A percentile compares a stretch with the other conserved stretches of the same genome.
These are phyloP conservation scores for Calonectria pseudoturangicola DNA, from an alignment of 2,329 filamentous ascomycete genomes.

Conservation along the genomic window DNA sequence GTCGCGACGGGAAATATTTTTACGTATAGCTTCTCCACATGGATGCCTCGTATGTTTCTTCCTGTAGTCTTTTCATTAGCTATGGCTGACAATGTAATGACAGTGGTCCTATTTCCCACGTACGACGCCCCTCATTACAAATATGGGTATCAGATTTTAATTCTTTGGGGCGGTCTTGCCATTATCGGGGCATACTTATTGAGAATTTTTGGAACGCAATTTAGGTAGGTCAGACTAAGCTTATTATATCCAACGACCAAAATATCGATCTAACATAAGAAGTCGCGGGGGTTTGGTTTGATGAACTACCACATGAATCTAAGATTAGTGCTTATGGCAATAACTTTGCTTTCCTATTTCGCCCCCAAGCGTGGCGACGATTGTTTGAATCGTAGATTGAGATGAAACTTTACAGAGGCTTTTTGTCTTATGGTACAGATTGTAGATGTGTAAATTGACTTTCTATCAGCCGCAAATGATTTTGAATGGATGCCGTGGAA, in stretches of 20 bases:
- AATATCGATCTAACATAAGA: background rate
- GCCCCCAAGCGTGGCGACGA: too few species aligned
- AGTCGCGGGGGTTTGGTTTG: too few species aligned
- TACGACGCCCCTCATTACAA: slow-evolving; percentile 60
- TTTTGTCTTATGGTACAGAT: too few species aligned
- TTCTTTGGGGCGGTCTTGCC: slow-evolving; percentile 57
- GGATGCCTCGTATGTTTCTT: slow-evolving; percentile 27
- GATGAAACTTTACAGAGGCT: too few species aligned
- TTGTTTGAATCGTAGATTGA: too few species aligned
- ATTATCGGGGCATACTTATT: slow-evolving; percentile 45
- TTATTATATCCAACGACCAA: too few species aligned
- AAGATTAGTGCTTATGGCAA: too few species aligned
- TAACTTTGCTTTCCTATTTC: too few species aligned
- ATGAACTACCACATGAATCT: too few species aligned
- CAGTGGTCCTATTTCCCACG: slow-evolving; percentile 56
- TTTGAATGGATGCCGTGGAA: too few species aligned
- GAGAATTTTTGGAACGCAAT: background rate
- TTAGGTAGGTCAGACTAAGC: background rate
- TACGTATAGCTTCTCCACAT: slow-evolving; percentile 31
- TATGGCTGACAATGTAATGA: background rate
- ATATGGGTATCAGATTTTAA: slow-evolving; percentile 58
- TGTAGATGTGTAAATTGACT: too few species aligned
- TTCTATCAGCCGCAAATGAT: too few species aligned
- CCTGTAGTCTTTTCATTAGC: background rate
- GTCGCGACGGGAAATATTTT: slow-evolving; percentile 37